phyloP scores from a whole-genome alignment of 2,329 filamentous ascomycete species.

The Colletotrichum sp. region DNA sequence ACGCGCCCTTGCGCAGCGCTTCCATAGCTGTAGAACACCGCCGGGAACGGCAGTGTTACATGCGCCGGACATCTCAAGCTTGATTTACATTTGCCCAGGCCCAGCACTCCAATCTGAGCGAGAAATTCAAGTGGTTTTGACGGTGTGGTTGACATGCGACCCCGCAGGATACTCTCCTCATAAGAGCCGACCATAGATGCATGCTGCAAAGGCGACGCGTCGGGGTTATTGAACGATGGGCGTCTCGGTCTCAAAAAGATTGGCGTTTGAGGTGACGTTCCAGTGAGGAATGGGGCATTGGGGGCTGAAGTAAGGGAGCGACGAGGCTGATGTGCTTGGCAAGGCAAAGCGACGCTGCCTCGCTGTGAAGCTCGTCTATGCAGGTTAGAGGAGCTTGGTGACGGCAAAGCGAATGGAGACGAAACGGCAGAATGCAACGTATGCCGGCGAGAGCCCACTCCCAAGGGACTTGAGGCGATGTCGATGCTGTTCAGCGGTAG shows the following conservation, averaged over 20 bases:
- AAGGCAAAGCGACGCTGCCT: slow-evolving; percentile 67
- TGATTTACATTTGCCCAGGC: slow-evolving; percentile 85
- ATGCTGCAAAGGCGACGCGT: slow-evolving; percentile 80
- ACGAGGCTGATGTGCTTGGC: slow-evolving; percentile 80
- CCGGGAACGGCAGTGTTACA: slow-evolving; percentile 88
- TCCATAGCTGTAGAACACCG: slow-evolving; percentile 94
- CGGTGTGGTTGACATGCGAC: slow-evolving; percentile 95
- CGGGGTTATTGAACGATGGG: slow-evolving; percentile 72
- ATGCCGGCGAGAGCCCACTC: slow-evolving; percentile 62
- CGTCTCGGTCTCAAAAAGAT: slow-evolving; percentile 60
- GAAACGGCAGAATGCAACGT: slow-evolving; percentile 71
- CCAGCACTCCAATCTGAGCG: slow-evolving; percentile 93
- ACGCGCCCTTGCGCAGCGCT: slow-evolving; percentile 67
- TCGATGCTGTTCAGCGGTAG: slow-evolving; percentile 57
- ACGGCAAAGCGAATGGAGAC: slow-evolving; percentile 47
- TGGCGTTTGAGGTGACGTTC: slow-evolving; percentile 55
- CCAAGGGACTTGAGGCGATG: slow-evolving; percentile 39
- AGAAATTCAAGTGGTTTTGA: slow-evolving; percentile 92
- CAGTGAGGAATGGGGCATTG: slow-evolving; percentile 40
- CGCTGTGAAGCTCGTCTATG: slow-evolving; percentile 42
- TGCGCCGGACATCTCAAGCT: slow-evolving; percentile 87
- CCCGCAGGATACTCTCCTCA: slow-evolving; percentile 93
- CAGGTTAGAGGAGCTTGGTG: slow-evolving; percentile 30
- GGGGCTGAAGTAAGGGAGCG: slow-evolving; percentile 73
- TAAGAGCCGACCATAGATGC: slow-evolving; percentile 98